Evolutionary conservation across 352 stramenopile genomes (phyloP), one percentile per base, ranked within the genome.

Genomic region (Pythium rishiriense): DNA sequence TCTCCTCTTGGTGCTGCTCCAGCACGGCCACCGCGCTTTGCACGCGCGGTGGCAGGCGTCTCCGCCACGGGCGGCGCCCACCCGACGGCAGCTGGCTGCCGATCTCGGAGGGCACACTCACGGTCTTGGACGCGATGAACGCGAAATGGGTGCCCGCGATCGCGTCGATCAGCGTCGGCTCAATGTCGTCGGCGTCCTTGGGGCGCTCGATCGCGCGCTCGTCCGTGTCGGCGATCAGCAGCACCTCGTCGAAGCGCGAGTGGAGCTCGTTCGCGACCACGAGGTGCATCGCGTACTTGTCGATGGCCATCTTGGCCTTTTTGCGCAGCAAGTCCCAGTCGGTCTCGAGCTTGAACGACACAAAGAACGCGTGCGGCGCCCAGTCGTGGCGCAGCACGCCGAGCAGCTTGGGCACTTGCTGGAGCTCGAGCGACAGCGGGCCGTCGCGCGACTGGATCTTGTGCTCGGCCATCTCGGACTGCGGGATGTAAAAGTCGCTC

Each of bases 311-410:
- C 56, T 89, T 78, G 21, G 94, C 91, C 76, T 99, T 99, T 63
- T 90, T 57, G 29, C 91, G 75, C 46, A 99, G 82, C 48, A 99
- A 90, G 2, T 85, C 75, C 53, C 75, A 79, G 81, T 99, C 97
- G 7, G 98, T 99, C 81, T 99, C 98, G 26, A 99, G 85, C 79
- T 99, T 99, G 81, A 99, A 99, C 28, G 91, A 98, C 22, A 99
- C 91, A 24, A 97, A 84, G 76, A 99, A 99, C 11, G 94, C 93
- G 42, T 97, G 60, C 2, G 97, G 96, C 22, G 94, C 96, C 97
- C 97, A 99, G 21, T 87, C 66, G 33, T 81, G 73, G 26, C 91
- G 80, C 54, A 99, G 51, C 37, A 94, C 72, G 31, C 92, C 92
- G 24, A 99, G 88, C 45, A 97, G 86, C 80, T 99, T 99, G 12